A percentile compares a stretch with the other conserved stretches of the same genome.
These are phyloP conservation scores for Euphorbia schlechtendalii DNA, from an alignment of 441 rosid species.

Conservation along the genomic window DNA sequence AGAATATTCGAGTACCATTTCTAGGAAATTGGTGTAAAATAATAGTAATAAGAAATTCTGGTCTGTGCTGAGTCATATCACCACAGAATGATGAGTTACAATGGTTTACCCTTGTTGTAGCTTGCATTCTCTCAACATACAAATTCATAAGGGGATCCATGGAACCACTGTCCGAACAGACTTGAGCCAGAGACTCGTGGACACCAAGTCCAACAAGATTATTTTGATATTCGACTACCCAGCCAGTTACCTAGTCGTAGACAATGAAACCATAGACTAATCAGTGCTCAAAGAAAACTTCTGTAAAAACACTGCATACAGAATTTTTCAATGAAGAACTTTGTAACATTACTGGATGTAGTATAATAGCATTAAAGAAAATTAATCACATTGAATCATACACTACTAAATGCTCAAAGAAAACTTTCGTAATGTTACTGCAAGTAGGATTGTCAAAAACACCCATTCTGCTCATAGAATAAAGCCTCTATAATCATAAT, in stretches of 20 bases:
- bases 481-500: not conserved
- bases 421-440: no score
- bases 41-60: conserved; percentile 16
- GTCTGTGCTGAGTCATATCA: conserved; percentile 4
- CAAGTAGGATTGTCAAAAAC: no score
- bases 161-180: conserved; percentile 98
- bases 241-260: conserved; percentile 76
- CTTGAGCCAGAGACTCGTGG: conserved; percentile 97
- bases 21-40: conserved; percentile 29
- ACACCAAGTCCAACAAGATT: conserved; percentile 95
- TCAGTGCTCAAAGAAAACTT: conserved; percentile 10
- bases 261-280: conserved; percentile 26
- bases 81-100: conserved; percentile 2
- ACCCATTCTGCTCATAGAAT: not conserved
- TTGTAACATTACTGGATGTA: no score
- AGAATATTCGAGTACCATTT: conserved; percentile 97
- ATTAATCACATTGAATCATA: no score
- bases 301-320: not conserved
- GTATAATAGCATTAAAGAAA: no score
- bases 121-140: conserved; percentile 98
- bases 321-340: not conserved
- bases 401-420: no score
- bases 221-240: conserved; percentile 99
- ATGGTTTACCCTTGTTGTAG: conserved; percentile 76
- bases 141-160: conserved; percentile 99